Evolutionary conservation across 495 filamentous ascomycete genomes (phyloP).

Genomic region (Paragyromitra xinjiangensis): DNA sequence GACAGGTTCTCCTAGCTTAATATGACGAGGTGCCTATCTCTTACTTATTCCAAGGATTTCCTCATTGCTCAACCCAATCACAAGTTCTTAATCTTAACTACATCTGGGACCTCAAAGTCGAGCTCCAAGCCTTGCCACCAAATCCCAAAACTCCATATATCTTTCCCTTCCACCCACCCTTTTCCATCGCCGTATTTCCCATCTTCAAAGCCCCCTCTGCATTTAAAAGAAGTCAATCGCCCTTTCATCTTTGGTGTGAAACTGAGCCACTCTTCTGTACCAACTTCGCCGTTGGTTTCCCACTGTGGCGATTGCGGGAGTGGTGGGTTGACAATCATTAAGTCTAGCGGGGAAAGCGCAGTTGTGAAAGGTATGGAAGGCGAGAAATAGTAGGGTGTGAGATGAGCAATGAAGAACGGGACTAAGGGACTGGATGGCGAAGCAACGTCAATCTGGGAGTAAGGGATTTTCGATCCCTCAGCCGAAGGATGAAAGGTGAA

Average conservation of each 20-base stretch:
- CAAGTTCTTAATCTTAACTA: constrained; percentile 3
- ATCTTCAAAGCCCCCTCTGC: constrained; percentile 16
- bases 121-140: constrained; percentile 20
- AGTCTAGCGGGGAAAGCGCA: constrained; percentile 9
- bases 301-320: constrained; percentile 18
- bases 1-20: too few relatives aligned
- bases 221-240: background rate
- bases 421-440: constrained; percentile 4
- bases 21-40: too few relatives aligned
- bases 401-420: constrained; percentile 14
- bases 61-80: background rate
- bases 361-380: constrained; percentile 15
- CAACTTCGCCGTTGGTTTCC: constrained; percentile 12
- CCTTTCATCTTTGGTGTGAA: constrained; percentile 21
- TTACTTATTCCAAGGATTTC: background rate
- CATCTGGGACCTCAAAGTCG: constrained; percentile 6
- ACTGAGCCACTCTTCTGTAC: constrained; percentile 14
- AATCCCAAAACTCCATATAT: constrained; percentile 7
- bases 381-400: constrained; percentile 10
- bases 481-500: constrained; percentile 5
- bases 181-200: constrained; percentile 27
- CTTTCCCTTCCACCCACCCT: constrained; percentile 15
- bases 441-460: constrained; percentile 3
- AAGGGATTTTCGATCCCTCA: constrained; percentile 8
- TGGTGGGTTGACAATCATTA: constrained; percentile 3